phyloP scores from a whole-genome alignment of 192 early-diverging fungal genomes.

The Chytriomyces hyalinus region DNA sequence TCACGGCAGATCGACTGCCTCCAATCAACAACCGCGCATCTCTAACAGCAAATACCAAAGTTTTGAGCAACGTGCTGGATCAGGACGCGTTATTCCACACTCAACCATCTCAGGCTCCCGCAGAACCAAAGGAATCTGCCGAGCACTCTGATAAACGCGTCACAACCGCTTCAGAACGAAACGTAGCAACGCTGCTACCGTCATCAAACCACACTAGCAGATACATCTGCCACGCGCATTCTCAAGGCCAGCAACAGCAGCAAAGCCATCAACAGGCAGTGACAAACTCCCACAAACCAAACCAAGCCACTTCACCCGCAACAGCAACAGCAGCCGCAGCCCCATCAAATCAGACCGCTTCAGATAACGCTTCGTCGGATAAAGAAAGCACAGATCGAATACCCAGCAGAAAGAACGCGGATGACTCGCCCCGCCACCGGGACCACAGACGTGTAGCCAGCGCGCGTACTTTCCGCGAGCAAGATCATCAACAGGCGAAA shows the following conservation, averaged over 20 bases:
- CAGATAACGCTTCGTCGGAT: background rate
- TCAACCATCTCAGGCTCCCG: background rate
- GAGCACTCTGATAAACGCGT: no score
- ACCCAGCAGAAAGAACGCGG: background rate
- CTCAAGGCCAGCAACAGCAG: no score
- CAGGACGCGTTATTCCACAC: no score
- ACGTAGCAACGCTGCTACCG: conserved; percentile 5
- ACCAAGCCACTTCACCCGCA: no score
- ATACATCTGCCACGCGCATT: conserved; percentile 7
- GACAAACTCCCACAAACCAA: background rate
- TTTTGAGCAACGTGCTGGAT: background rate
- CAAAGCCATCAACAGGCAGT: background rate
- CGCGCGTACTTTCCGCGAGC: conserved; percentile 29
- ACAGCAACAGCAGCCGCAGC: background rate
- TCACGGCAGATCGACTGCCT: conserved; percentile 11
- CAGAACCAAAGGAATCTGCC: background rate
- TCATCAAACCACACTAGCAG: conserved; percentile 13
- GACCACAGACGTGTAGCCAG: conserved; percentile 28
- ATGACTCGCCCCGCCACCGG: background rate
- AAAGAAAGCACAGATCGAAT: background rate
- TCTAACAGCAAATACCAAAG: background rate
- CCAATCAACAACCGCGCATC: background rate
- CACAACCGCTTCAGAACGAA: background rate
- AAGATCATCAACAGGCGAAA: conserved; percentile 11
- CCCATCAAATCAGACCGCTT: background rate